phyloP scores from a whole-genome alignment of 2,329 filamentous ascomycete species.

The Fusarium falciforme region DNA sequence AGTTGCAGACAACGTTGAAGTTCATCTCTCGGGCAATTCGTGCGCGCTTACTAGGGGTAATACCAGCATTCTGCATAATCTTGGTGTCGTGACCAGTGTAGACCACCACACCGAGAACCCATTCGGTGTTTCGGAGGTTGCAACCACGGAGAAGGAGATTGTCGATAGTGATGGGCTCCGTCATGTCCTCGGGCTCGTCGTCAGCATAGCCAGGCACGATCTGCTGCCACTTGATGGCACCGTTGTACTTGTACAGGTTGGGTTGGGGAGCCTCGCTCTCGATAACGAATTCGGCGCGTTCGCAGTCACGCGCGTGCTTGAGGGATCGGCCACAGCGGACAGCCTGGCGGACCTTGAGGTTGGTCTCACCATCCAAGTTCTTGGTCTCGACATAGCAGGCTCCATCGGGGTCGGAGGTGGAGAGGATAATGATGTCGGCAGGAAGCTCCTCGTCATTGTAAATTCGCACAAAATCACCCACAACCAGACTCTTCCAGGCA shows the following conservation, averaged over 20 bases:
- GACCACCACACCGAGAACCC: conserved; percentile 90
- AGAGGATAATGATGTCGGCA: conserved; percentile 90
- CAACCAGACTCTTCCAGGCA: conserved; percentile 93
- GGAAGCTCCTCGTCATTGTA: conserved; percentile 97
- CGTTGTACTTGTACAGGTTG: conserved; percentile 96
- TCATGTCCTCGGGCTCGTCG: conserved; percentile 78
- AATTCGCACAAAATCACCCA: conserved; percentile 95
- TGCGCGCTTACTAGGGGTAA: conserved; percentile 93
- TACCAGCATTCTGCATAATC: conserved; percentile 98
- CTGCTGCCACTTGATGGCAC: conserved; percentile 88
- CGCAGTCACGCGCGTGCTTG: conserved; percentile 91
- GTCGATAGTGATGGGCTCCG: conserved; percentile 93
- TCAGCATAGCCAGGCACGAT: conserved; percentile 71
- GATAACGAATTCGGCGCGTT: conserved; percentile 85
- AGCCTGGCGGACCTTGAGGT: conserved; percentile 93
- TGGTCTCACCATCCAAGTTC: conserved; percentile 97
- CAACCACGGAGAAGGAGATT: conserved; percentile 94
- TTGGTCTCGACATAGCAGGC: conserved; percentile 98
- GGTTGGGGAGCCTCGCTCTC: conserved; percentile 93
- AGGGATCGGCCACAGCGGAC: conserved; percentile 85
- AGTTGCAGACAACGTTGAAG: conserved; percentile 98
- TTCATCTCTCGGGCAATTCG: conserved; percentile 94
- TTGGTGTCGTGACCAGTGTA: conserved; percentile 98
- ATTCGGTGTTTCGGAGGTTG: conserved; percentile 94
- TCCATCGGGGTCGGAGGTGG: conserved; percentile 93